Evolutionary conservation across 83 land plant species (phyloP).

Genomic region (Larix sibirica): DNA sequence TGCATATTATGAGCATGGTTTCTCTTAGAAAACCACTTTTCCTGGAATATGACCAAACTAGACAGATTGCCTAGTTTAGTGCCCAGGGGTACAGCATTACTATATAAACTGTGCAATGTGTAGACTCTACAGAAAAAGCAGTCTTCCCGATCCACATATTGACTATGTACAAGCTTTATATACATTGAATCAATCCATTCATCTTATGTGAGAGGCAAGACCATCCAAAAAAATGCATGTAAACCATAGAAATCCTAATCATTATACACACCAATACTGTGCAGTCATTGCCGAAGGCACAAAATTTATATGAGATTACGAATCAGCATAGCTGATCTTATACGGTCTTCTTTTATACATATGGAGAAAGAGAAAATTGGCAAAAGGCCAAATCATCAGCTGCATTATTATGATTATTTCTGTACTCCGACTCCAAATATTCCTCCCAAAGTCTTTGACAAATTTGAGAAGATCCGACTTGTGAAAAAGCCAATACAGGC

Average conservation of each 20-base stretch:
- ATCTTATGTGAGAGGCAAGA: not conserved
- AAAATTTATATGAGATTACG: not conserved
- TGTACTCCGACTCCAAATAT: not conserved
- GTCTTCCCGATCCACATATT: no score
- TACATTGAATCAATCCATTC: constrained; percentile 4
- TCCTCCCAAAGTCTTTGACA: not conserved
- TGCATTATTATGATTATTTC: not conserved
- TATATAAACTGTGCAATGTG: not conserved
- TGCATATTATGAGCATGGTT: not conserved
- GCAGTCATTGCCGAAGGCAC: constrained; percentile 2
- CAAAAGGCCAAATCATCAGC: not conserved
- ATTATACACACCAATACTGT: constrained; percentile 6
- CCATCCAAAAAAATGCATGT: not conserved
- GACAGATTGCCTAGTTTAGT: not conserved
- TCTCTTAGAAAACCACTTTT: not conserved
- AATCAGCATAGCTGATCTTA: not conserved
- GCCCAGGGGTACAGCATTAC: not conserved
- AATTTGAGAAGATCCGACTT: constrained; percentile 5
- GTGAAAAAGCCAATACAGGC: constrained; percentile 12
- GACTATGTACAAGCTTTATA: not conserved
- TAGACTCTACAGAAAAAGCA: not conserved
- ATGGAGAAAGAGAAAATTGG: not conserved
- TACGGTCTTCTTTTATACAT: not conserved
- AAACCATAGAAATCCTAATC: not conserved
- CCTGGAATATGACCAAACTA: not conserved